A percentile compares a stretch with the other conserved stretches of the same genome.
Conservation (phyloP, 441 rosid species). For the Lepidium campestre region DNA sequence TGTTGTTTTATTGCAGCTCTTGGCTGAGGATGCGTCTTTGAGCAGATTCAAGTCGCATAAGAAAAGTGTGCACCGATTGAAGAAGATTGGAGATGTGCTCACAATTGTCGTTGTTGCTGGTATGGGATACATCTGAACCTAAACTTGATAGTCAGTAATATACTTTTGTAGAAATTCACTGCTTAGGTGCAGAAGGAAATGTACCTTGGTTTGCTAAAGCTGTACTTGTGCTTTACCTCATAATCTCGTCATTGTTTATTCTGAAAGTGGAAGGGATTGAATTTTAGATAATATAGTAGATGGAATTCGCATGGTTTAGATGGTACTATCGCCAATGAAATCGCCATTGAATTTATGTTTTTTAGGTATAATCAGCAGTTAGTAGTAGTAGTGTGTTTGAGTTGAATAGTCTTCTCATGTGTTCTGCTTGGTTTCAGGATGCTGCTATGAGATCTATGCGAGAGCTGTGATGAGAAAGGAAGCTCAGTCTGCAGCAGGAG, state of each 20-base stretch:
- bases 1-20: constrained; percentile 42
- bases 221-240: background rate
- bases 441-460: constrained; percentile 88
- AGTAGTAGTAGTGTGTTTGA: background rate
- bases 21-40: constrained; percentile 69
- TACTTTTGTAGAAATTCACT: background rate
- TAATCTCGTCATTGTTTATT: background rate
- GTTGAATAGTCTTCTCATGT: background rate
- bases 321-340: background rate
- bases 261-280: background rate
- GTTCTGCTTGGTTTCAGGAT: constrained; percentile 44
- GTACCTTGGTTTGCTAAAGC: background rate
- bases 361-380: background rate
- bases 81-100: constrained; percentile 72
- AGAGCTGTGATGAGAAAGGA: constrained; percentile 63
- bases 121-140: constrained; percentile 9
- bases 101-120: constrained; percentile 78
- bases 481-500: constrained; percentile 40
- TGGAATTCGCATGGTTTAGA: background rate
- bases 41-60: constrained; percentile 70
- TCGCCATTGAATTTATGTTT: background rate
- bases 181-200: background rate
- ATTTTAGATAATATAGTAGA: background rate
- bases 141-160: background rate
- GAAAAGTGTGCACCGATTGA: constrained; percentile 48